Evolutionary conservation across 2,329 filamentous ascomycete genomes (phyloP), one percentile per base, ranked within the genome.

Genomic region (Paramyrothecium sp.): DNA sequence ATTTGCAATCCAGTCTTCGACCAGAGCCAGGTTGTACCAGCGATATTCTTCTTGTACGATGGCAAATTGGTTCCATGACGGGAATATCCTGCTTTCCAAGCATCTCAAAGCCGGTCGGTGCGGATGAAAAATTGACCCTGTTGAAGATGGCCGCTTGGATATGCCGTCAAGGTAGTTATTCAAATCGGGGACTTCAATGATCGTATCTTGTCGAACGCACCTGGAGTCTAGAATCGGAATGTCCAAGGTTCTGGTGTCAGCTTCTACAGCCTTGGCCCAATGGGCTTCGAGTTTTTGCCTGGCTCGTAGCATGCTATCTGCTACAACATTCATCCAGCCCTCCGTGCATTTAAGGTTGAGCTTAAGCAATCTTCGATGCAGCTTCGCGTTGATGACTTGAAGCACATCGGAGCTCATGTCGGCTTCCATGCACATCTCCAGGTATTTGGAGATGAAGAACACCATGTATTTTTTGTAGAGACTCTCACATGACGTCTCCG

Each of bases 391-490:
- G 71, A 83, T 80, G 3, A 51, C 72, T 71, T 0, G 79, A 51
- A 8, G 71, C 20, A 13, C 75, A 70, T 4, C 64, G 67, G 0
- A 61, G 20, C 2, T 19, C 20, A 69, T 3, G 0, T 58, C 22
- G 1, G 55, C 16, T 0, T 61, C 41, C 1, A 65, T 59, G 0
- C 68, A 66, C 1, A 53, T 19, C 0, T 68, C 41, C n/a, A 81
- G 61, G 7, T 81, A 58, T 0, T 58, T 54, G 0, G 70, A 56
- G 65, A 82, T 72, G 60, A 82, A 69, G 20, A 74, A 79, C 0
- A 78, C 50, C 76, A 85, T 82, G 60, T 81, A 80, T 0, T 63
- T 58, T 57, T 87, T 87, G 69, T 85, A 87, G 0, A 68, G 54
- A 2, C 19, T 22, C 3, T 49, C 7, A 16, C 20, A 16, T 5